Conservation (phyloP, 179 eudicot genomes). For the Silene coronaria region DNA sequence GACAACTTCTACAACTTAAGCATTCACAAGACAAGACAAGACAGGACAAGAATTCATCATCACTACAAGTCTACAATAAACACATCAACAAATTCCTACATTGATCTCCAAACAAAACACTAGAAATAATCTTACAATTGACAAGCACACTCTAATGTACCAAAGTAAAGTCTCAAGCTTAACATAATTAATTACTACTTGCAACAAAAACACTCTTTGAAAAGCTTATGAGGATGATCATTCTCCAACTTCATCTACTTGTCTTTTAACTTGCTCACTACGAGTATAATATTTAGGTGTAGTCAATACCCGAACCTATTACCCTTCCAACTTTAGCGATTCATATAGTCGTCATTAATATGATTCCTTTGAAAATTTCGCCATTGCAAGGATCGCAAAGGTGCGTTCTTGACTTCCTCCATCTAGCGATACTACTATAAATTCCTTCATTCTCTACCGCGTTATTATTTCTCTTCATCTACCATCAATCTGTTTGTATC, state of each 20-base stretch:
- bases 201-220: constrained; percentile 18
- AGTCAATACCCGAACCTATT: constrained; percentile 62
- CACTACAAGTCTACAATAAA: no score
- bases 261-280: background rate
- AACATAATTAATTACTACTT: background rate
- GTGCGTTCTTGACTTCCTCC: constrained; percentile 64
- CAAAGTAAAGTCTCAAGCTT: background rate
- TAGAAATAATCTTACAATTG: background rate
- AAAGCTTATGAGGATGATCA: background rate
- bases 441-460: constrained; percentile 13
- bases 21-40: background rate
- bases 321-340: constrained; percentile 13
- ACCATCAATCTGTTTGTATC: background rate
- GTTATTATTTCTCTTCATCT: background rate
- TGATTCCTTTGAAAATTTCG: background rate
- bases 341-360: background rate
- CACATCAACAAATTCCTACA: background rate
- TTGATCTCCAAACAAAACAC: background rate
- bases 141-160: background rate
- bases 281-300: constrained; percentile 25
- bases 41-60: background rate
- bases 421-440: constrained; percentile 3
- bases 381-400: constrained; percentile 33
- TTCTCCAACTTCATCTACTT: constrained; percentile 15
- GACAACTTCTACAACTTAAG: background rate